These are phyloP conservation scores for Prunus davidiana DNA, from an alignment of 306 rosid species.

Conservation along the genomic window DNA sequence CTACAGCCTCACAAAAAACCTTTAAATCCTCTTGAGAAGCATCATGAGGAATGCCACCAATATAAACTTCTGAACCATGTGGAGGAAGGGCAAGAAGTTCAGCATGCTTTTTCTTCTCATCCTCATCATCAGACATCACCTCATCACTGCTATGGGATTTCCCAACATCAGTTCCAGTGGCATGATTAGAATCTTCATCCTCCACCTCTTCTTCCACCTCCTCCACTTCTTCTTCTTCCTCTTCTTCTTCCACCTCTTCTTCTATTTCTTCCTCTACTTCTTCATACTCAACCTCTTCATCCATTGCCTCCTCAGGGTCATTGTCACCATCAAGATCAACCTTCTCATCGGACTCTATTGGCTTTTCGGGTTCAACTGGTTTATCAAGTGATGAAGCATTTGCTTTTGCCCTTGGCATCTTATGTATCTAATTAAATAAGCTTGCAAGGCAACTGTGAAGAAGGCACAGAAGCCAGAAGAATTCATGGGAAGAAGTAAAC, in stretches of 20 bases:
- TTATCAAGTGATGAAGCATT: slow-evolving; percentile 59
- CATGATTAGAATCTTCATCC: slow-evolving; percentile 41
- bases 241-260: slow-evolving; percentile 52
- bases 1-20: slow-evolving; percentile 64
- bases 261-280: slow-evolving; percentile 84
- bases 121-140: slow-evolving; percentile 40
- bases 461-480: slow-evolving; percentile 98
- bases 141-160: slow-evolving; percentile 19
- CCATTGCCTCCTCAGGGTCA: slow-evolving; percentile 76
- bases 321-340: slow-evolving; percentile 66
- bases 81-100: slow-evolving; percentile 97
- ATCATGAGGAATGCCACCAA: slow-evolving; percentile 86
- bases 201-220: slow-evolving; percentile 55
- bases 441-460: slow-evolving; percentile 94
- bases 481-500: slow-evolving; percentile 88
- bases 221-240: slow-evolving; percentile 44
- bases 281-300: slow-evolving; percentile 84
- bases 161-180: slow-evolving; percentile 21
- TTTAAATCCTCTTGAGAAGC: slow-evolving; percentile 66
- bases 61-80: slow-evolving; percentile 93
- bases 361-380: slow-evolving; percentile 59
- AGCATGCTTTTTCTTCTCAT: slow-evolving; percentile 65
- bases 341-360: slow-evolving; percentile 69
- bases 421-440: slow-evolving; percentile 65
- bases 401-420: slow-evolving; percentile 79